Evolutionary conservation across 208 protist species (phyloP).

Genomic region (Leishmania gerbilli): DNA sequence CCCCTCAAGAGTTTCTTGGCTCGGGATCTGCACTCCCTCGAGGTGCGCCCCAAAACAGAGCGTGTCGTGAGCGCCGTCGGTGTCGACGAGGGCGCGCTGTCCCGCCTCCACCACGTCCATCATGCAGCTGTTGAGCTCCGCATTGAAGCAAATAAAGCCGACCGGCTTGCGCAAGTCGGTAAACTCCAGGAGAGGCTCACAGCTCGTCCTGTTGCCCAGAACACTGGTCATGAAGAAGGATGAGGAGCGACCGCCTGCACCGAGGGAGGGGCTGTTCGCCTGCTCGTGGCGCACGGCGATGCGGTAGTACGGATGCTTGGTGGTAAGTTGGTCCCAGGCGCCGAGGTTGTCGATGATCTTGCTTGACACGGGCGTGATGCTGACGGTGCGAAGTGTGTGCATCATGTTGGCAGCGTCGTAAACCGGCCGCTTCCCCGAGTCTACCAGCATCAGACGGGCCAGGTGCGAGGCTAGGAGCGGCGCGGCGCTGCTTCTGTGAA

Average conservation of each 20-base stretch:
- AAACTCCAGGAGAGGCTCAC: conserved; percentile 79
- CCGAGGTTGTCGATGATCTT: conserved; percentile 81
- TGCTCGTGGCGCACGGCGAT: conserved; percentile 87
- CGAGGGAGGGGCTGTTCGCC: conserved; percentile 59
- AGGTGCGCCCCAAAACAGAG: conserved; percentile 63
- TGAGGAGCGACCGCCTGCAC: conserved; percentile 37
- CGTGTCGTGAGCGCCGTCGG: conserved; percentile 28
- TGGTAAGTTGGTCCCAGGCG: conserved; percentile 64
- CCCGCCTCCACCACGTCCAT: conserved; percentile 66
- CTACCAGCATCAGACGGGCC: conserved; percentile 61
- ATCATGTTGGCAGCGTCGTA: conserved; percentile 70
- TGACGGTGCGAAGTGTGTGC: conserved; percentile 78
- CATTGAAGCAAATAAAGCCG: conserved; percentile 83
- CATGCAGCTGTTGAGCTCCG: conserved; percentile 69
- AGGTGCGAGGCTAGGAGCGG: conserved; percentile 35
- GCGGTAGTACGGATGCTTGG: conserved; percentile 88
- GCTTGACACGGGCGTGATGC: conserved; percentile 82
- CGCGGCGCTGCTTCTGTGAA: conserved; percentile 12
- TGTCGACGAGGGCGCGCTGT: neutral
- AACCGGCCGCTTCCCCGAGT: conserved; percentile 43
- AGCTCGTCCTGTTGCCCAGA: conserved; percentile 41
- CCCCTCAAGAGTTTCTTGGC: conserved; percentile 42
- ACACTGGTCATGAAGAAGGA: conserved; percentile 65
- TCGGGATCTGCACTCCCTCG: conserved; percentile 44
- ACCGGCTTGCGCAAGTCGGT: conserved; percentile 78